Base-by-base conservation (phyloP, 2,329 filamentous ascomycete genomes). In the Exophiala calicioides region DNA sequence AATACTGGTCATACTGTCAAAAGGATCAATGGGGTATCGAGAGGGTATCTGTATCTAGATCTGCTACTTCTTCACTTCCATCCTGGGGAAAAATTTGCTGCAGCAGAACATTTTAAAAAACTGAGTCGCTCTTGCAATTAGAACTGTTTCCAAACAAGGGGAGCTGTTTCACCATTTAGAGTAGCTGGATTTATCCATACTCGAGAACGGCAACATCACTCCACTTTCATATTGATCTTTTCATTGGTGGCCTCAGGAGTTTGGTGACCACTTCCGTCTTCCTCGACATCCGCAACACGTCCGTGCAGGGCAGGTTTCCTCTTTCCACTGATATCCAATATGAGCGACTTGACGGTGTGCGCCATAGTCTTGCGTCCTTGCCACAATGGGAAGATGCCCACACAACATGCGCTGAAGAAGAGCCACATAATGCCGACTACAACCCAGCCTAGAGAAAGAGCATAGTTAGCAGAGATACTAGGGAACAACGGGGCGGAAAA, bases 311-410 rank as follows among this genome's bases (percentile, higher is more conserved):
- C 61, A 1, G 57, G 51, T 13, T 52, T 56, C 50, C 58, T 66
- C 54, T 57, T 67, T 1, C 71, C 71, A 39, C 62, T 77, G 5
- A 86, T 46, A 65, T 90, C 86, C 44, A 75, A 60, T 30, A 68
- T 75, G 55, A 90, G 85, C 20, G 76, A 71, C 62, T 77, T 81
- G 52, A 79, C 66, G 0, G 84, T 88, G 40, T 78, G 71, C 1
- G 64, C 62, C 46, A 88, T 81, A 1, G 85, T 90, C 45, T 75
- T 68, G 1, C 90, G 72, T 0, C 89, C 88, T 63, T 95, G 88
- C 66, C 79, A 93, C 1, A 93, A 69, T 5, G 90, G 90, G 67
- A 85, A 95, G 0, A 95, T 29, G 0, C 88, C 88, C 0, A 95
- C 88, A 7, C 81, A 85, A 44, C 84, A 73, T 2, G 83, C 71